Base-by-base conservation (phyloP, 2,329 filamentous ascomycete species). In the Fusarium bulbicola region DNA sequence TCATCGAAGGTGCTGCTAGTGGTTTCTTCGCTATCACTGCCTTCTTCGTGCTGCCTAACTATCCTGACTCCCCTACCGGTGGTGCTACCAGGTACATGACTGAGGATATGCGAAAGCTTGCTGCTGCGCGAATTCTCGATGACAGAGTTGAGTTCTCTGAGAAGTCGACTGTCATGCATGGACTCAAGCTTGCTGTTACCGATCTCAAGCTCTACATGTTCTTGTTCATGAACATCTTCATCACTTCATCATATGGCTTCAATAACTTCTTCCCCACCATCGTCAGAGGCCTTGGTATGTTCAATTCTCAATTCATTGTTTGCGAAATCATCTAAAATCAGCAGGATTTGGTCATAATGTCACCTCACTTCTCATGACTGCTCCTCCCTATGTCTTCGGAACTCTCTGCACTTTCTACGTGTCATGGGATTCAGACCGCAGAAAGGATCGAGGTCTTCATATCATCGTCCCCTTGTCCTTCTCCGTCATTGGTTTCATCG, bases 391-490 rank as follows among this genome's bases (percentile, higher is more conserved):
- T 75, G 84, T 88, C 7, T 80, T 88, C 9, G 85, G 84, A n/a
- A 84, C 87, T 4, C 82, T 91, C 20, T 88, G 85, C 4, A 86
- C 89, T 0, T 88, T 89, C 68, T 65, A 84, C 12, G 90, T 91
- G 39, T 86, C 89, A 21, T 89, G 88, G 85, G 87, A 90, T 73
- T 88, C 89, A 8, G 90, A 92, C 70, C 85, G 85, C 8, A 89
- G 86, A 1, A 86, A 87, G n/a, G 90, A 92, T 73, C 85, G 90
- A 16, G 91, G 89, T 75, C 85, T 86, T 69, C 90, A 92, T 75
- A 86, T 92, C 59, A 83, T 85, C 0, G 71, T 88, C 0, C 89
- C 90, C 1, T 82, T 90, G 16, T 86, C 83, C 39, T 81, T 91
- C 39, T 87, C 87, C 5, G 82, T 91, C 3, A 80, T 80, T 2